These are phyloP conservation scores for Nakataea oryzae DNA, from an alignment of 2,329 filamentous ascomycete genomes.

Conservation along the genomic window DNA sequence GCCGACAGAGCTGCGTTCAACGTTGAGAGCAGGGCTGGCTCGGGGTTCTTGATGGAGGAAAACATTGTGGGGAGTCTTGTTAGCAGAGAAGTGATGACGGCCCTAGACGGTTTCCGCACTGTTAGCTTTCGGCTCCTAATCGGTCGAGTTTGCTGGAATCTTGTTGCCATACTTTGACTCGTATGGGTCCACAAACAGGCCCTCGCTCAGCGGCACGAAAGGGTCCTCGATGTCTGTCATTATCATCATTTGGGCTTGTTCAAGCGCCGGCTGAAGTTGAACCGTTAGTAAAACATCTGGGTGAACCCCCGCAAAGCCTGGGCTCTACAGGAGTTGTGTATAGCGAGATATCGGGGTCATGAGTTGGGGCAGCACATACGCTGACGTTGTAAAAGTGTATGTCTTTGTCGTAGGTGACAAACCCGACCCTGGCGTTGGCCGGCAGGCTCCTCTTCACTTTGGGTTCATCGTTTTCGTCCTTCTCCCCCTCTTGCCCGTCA, in stretches of 20 bases:
- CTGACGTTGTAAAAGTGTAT: conserved; percentile 97
- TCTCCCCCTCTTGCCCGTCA: conserved; percentile 33
- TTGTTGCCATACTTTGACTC: conserved; percentile 57
- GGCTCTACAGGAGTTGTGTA: no score
- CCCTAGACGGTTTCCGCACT: conserved; percentile 23
- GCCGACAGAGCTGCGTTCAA: conserved; percentile 78
- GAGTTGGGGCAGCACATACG: conserved; percentile 36
- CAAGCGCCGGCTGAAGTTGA: conserved; percentile 49
- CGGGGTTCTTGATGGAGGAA: conserved; percentile 76
- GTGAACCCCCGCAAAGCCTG: no score
- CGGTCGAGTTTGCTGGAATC: background rate
- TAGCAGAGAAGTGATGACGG: conserved; percentile 81
- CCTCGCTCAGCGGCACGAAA: conserved; percentile 84
- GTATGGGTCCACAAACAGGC: conserved; percentile 88
- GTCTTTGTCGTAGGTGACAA: conserved; percentile 92
- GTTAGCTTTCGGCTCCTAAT: conserved; percentile 14
- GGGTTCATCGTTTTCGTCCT: conserved; percentile 41
- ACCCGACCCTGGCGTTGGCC: conserved; percentile 76
- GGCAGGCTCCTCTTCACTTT: conserved; percentile 54
- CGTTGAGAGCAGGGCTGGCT: conserved; percentile 76
- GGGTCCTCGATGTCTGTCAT: conserved; percentile 97
- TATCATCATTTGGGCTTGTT: conserved; percentile 94
- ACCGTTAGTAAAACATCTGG: background rate
- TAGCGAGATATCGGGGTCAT: background rate
- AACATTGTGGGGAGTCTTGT: conserved; percentile 78